These are phyloP conservation scores for Cystobasidiaceae sp. DNA, from an alignment of 1,284 basidiomycete species.

Conservation along the genomic window DNA sequence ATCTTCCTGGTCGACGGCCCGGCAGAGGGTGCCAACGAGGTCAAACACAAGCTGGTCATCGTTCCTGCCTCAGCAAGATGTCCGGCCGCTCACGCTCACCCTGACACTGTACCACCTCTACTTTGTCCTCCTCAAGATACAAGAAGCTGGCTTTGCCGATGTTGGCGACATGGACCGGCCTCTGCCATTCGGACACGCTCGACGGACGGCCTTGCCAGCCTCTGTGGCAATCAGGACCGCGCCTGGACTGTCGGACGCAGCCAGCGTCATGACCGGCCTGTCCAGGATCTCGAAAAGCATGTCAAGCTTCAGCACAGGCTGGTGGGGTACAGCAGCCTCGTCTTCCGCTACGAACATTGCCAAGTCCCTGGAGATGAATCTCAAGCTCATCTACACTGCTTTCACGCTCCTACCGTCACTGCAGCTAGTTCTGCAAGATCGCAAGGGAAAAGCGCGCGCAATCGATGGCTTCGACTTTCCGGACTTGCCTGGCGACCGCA, in stretches of 20 bases:
- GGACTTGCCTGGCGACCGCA: conserved; percentile 67
- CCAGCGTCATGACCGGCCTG: conserved; percentile 11
- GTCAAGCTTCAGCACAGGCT: conserved; percentile 48
- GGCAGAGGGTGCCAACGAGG: conserved; percentile 54
- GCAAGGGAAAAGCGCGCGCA: conserved; percentile 58
- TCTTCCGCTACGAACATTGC: background rate
- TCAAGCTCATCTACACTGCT: conserved; percentile 77
- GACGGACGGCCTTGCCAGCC: conserved; percentile 53
- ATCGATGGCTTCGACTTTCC: conserved; percentile 62
- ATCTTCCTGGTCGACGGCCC: conserved; percentile 53
- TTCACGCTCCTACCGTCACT: conserved; percentile 85
- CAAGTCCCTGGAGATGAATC: conserved; percentile 58
- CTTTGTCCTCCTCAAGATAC: conserved; percentile 79
- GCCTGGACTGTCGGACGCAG: conserved; percentile 23
- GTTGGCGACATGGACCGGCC: conserved; percentile 76
- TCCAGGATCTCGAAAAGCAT: conserved; percentile 62
- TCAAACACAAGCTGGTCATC: conserved; percentile 59
- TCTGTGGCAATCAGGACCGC: background rate
- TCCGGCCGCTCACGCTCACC: conserved; percentile 47
- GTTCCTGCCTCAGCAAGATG: conserved; percentile 41
- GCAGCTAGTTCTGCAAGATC: conserved; percentile 41
- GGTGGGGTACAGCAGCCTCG: conserved; percentile 19
- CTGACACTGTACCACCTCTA: conserved; percentile 72
- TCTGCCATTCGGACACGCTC: conserved; percentile 59
- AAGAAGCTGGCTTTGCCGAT: conserved; percentile 61